These are phyloP conservation scores for Fomitiporia mediterranea DNA, from an alignment of 1,284 basidiomycete species.

Conservation along the genomic window DNA sequence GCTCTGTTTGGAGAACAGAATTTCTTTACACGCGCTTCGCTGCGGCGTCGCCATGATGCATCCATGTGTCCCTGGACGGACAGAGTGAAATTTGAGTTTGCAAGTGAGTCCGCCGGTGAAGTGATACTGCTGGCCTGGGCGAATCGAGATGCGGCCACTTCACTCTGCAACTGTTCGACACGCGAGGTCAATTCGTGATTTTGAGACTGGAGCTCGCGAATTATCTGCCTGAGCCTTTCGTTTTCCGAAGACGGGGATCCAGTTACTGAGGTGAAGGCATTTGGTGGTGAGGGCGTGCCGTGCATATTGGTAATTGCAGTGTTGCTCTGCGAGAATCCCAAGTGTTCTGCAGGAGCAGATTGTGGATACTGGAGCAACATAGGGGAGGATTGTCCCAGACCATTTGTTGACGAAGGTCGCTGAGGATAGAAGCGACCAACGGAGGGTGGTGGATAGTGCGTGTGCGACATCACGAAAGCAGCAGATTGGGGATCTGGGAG, in stretches of 20 bases:
- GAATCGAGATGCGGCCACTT: constrained; percentile 14
- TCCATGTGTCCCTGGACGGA: constrained; percentile 9
- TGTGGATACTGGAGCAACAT: constrained; percentile 5
- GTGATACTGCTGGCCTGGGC: constrained; percentile 10
- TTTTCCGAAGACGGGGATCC: constrained; percentile 6
- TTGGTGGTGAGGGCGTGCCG: constrained; percentile 14
- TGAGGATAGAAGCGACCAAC: constrained; percentile 12
- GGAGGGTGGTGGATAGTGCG: not conserved
- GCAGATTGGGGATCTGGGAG: constrained; percentile 1
- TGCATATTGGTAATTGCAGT: constrained; percentile 9
- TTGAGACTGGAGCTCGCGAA: constrained; percentile 13
- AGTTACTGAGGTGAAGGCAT: not conserved
- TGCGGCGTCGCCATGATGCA: constrained; percentile 60
- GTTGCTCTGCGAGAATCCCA: constrained; percentile 8
- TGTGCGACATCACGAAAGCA: constrained; percentile 9
- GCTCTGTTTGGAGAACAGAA: constrained; percentile 80
- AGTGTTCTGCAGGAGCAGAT: constrained; percentile 14
- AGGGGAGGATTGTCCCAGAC: constrained; percentile 11
- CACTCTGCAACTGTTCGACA: constrained; percentile 11
- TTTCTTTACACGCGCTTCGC: constrained; percentile 60
- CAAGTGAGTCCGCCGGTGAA: not conserved
- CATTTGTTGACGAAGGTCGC: constrained; percentile 8
- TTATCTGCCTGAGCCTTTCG: constrained; percentile 4
- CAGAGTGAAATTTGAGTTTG: not conserved
- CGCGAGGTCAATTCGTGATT: constrained; percentile 12